Base-by-base conservation (phyloP, 352 stramenopile species). In the Phytophthora pseudosyringae region DNA sequence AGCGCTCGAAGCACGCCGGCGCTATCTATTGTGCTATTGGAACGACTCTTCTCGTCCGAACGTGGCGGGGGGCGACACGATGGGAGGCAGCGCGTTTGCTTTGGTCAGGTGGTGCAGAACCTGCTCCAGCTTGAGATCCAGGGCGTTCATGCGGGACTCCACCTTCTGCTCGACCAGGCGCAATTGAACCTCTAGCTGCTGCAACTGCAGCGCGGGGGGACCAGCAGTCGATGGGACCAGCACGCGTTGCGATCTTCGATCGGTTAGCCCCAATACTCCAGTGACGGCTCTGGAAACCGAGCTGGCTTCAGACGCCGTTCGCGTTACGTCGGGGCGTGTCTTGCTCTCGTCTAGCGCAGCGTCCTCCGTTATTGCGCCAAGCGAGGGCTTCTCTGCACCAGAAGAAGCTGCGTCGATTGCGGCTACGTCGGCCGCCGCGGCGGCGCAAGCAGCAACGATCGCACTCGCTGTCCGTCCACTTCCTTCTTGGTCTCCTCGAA, bases 121-220 rank as follows among this genome's bases (percentile, higher is more conserved):
- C 38, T 74, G 56, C 51, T 73, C 60, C 16, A 79, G 64, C 44
- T 80, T 80, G 47, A 47, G 9, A 32, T 73, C 74, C 16, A 80
- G 28, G 8, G 58, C 38, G 28, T 50, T 44, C 56, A 80, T 66
- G 25, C 62, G 63, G 1, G 38, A 41, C 35, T 80, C 64, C 64
- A 80, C 59, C 15, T 60, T 78, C 25, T 72, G 68, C 47, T 80
- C 67, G 33, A 71, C 69, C 10, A 66, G 21, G 9, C 51, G 39
- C 11, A 75, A 9, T 28, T 73, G 51, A 15, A 36, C 25, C 16
- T 73, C 69, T 29, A 83, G 39, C 21, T 73, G 56, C 33, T 76
- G 43, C 32, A 74, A 26, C 1, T 73, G 68, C 6, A 61, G 38
- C 18, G 57, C 11, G 3, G 40, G 31, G 5, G 13, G 43, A 41